Conservation (phyloP, 148 eudicot genomes). For the Rhododendron vialii region DNA sequence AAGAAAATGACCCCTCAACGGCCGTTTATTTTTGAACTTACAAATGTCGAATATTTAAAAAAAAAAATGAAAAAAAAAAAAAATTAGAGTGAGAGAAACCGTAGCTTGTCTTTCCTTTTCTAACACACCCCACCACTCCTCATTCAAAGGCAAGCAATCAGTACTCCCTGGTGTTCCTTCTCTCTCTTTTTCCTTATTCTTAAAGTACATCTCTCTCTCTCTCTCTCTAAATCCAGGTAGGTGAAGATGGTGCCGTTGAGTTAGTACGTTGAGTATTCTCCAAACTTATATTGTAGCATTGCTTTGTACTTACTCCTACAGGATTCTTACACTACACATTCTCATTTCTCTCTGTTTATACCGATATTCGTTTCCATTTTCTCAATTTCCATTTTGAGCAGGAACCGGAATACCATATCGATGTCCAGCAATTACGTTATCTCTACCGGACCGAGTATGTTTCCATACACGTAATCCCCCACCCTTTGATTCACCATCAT, state of each 20-base stretch:
- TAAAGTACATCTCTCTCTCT: constrained; percentile 22
- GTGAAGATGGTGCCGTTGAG: constrained; percentile 43
- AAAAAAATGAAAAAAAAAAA: not conserved
- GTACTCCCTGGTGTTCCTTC: constrained; percentile 1
- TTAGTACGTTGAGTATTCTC: constrained; percentile 30
- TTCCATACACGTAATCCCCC: not conserved
- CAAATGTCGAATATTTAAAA: not conserved
- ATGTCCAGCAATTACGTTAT: not conserved
- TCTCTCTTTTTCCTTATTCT: constrained; percentile 33
- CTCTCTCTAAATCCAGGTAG: constrained; percentile 30
- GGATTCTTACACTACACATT: constrained; percentile 28
- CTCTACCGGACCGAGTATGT: not conserved
- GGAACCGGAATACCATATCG: not conserved
- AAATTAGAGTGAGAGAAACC: constrained; percentile 7
- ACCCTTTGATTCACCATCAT: not conserved
- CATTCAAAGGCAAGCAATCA: constrained; percentile 43
- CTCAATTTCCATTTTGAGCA: not conserved
- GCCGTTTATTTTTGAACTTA: constrained; percentile 8
- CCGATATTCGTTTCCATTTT: not conserved
- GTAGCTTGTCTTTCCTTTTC: constrained; percentile 47
- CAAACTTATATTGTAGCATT: constrained; percentile 37
- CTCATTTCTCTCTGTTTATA: constrained; percentile 10
- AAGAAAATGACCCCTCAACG: constrained; percentile 33
- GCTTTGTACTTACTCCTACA: constrained; percentile 52
- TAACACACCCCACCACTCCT: constrained; percentile 24